Percentiles rank a stretch among this genome's conserved stretches.
Conservation (phyloP, 495 filamentous ascomycete species). For the Trypethelium eluteriae region DNA sequence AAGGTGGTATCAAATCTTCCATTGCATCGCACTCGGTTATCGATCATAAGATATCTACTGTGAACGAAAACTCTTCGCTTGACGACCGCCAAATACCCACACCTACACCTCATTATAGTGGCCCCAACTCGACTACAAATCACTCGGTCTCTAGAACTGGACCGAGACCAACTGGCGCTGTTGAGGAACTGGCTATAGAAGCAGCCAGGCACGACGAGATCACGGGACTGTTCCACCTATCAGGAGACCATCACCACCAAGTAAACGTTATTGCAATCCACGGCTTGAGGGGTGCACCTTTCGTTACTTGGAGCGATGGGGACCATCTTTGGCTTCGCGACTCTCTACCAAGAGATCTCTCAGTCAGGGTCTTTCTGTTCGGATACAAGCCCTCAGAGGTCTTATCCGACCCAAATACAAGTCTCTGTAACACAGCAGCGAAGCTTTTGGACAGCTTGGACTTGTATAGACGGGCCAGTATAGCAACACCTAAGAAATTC, state of each 20-base stretch:
- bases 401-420: not conserved
- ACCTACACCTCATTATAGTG: too few relatives aligned
- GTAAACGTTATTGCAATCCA: not conserved
- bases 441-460: not conserved
- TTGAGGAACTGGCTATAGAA: too few relatives aligned
- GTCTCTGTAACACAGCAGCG: not conserved
- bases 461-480: not conserved
- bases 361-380: not conserved
- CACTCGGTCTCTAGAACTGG: not conserved
- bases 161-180: not conserved
- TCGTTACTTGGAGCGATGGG: not conserved
- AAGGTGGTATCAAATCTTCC: not conserved
- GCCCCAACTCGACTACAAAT: too few relatives aligned
- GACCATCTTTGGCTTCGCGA: not conserved
- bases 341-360: not conserved
- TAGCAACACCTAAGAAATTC: not conserved
- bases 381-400: not conserved
- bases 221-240: not conserved
- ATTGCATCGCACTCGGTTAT: not conserved
- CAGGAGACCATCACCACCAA: not conserved
- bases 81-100: too few relatives aligned
- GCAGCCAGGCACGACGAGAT: too few relatives aligned
- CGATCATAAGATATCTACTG: not conserved
- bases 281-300: not conserved
- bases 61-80: not conserved